Evolutionary conservation across 805 yeast species (phyloP), one percentile per base, ranked within the genome.

Genomic region (Hanseniaspora mollemarum): DNA sequence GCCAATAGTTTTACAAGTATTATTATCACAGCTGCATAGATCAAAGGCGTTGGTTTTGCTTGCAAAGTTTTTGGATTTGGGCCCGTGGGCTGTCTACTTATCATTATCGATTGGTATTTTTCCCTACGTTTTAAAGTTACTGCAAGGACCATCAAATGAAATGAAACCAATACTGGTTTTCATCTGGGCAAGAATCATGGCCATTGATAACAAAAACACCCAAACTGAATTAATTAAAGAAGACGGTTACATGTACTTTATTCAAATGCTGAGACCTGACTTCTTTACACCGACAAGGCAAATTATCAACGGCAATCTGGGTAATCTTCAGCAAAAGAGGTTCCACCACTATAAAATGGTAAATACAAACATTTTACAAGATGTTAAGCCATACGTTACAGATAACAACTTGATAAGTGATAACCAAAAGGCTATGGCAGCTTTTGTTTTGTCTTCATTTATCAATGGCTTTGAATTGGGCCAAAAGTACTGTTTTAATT

Each of bases 181-280:
- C 60, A 92, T 92, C 50, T 92, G 98, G 98, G 95, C 97, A 0
- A 73, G 97, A 57, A 87, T 92, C 21, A 87, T 92, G 92, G 88
- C 96, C 2, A 94, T 92, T 22, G 97, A 90, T 65, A 82, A 83
- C 62, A 76, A 78, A 56, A 82, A 83, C 59, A 86, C 95, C 2
- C 98, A 92, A 63, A 87, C 82, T 55, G 98, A 92, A 60, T 73
- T 92, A 28, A 76, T 92, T 56, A 88, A 88, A 59, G 97, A 90
- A 60, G 83, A 82, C 60, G 95, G 96, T 0, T 88, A 80, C 64
- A 78, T 80, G 58, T 90, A 92, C 63, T 92, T 92, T 62, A 77
- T 87, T 40, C 78, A 81, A 54, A 86, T 90, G 60, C 68, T 92
- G 41, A 80, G 81, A 7, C 74, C 74, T 19, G 71, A 65, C 46